phyloP scores from a whole-genome alignment of 345 rosid species.

The Populus deltoides region DNA sequence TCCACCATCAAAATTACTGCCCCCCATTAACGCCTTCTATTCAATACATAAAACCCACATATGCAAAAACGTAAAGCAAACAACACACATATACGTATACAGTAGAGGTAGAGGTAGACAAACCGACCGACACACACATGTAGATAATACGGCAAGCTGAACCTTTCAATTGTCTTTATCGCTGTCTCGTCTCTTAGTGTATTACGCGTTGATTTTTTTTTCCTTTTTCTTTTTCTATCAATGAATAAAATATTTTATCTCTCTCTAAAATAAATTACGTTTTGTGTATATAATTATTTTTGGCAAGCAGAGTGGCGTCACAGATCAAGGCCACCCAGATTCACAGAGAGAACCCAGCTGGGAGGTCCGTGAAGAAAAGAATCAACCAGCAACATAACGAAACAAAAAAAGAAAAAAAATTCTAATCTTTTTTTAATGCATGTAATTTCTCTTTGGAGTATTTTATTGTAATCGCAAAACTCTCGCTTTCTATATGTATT shows the following conservation, averaged over 20 bases:
- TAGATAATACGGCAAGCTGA: background rate
- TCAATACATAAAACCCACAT: background rate
- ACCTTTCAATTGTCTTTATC: conserved; percentile 9
- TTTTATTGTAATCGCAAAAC: conserved; percentile 6
- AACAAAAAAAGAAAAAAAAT: background rate
- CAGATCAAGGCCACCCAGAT: conserved; percentile 5
- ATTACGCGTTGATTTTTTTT: conserved; percentile 9
- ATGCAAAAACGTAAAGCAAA: background rate
- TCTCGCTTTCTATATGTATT: conserved; percentile 7
- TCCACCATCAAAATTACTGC: background rate
- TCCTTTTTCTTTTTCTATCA: background rate
- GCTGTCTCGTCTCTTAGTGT: conserved; percentile 15
- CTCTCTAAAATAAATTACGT: background rate
- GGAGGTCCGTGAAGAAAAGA: conserved; percentile 36
- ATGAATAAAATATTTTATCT: background rate
- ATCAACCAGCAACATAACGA: conserved; percentile 25
- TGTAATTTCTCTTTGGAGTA: background rate
- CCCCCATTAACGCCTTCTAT: background rate
- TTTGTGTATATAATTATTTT: background rate
- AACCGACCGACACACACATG: background rate
- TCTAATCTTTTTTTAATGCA: background rate
- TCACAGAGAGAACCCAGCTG: conserved; percentile 20
- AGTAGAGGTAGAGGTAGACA: background rate
- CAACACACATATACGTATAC: background rate
- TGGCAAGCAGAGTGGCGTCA: conserved; percentile 16